A percentile compares a stretch with the other conserved stretches of the same genome.
phyloP scores from a whole-genome alignment of 352 stramenopile species.

The Pythium brachiatum region DNA sequence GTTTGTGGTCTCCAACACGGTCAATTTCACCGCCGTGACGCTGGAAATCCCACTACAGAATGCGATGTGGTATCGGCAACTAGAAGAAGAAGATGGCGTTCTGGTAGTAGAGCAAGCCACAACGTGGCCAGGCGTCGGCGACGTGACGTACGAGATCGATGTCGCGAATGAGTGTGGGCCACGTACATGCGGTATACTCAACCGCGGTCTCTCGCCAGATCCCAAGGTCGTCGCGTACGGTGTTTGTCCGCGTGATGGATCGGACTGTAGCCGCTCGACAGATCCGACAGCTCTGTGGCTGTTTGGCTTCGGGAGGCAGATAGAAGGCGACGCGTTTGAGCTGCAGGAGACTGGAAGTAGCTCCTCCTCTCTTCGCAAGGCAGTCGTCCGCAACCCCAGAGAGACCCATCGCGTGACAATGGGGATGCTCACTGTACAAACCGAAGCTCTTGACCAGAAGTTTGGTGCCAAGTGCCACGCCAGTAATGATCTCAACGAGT shows the following conservation, averaged over 20 bases:
- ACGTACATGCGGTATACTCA: slow-evolving; percentile 8
- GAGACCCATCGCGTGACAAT: slow-evolving; percentile 10
- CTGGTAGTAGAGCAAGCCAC: background rate
- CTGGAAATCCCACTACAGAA: slow-evolving; percentile 11
- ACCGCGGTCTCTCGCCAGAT: slow-evolving; percentile 5
- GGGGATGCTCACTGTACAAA: background rate
- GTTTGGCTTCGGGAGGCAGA: slow-evolving; percentile 11
- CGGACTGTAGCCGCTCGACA: background rate
- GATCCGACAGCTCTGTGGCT: slow-evolving; percentile 3
- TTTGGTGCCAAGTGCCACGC: slow-evolving; percentile 2
- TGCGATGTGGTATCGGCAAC: slow-evolving; percentile 10
- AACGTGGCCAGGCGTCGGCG: slow-evolving; percentile 2
- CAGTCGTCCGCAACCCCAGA: slow-evolving; percentile 3
- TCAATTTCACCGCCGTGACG: slow-evolving; percentile 6
- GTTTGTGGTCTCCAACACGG: background rate
- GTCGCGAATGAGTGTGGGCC: slow-evolving; percentile 15
- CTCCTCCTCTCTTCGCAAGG: slow-evolving; percentile 1
- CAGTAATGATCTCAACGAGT: background rate
- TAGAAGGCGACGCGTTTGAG: slow-evolving; percentile 6
- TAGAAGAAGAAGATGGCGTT: background rate
- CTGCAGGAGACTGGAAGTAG: background rate
- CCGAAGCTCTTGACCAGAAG: background rate
- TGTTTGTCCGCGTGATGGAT: slow-evolving; percentile 1
- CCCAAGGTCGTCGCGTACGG: slow-evolving; percentile 14
- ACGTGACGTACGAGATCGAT: slow-evolving; percentile 16